Evolutionary conservation across 1,139 yeast species (phyloP).

Genomic region (Kodamaea fungicola): DNA sequence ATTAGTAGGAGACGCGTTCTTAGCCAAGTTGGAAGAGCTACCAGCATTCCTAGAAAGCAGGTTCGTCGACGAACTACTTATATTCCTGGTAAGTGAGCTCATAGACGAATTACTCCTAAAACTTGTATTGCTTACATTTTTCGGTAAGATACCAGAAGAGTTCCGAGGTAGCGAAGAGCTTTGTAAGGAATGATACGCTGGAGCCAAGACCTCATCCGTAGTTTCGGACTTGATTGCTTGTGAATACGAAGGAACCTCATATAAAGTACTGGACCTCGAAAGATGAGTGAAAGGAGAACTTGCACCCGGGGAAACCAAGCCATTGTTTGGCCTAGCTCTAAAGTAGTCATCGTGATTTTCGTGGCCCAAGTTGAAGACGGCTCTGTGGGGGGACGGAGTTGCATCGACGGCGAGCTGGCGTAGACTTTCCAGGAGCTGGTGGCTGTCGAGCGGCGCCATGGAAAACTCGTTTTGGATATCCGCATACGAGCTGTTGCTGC

Average conservation of each 20-base stretch:
- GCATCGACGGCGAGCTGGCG: slow-evolving; percentile 41
- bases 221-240: slow-evolving; percentile 61
- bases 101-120: slow-evolving; percentile 3
- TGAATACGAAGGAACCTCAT: slow-evolving; percentile 77
- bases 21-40: slow-evolving; percentile 29
- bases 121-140: slow-evolving; percentile 19
- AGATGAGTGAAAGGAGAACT: slow-evolving; percentile 54
- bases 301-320: slow-evolving; percentile 29
- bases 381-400: slow-evolving; percentile 21
- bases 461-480: slow-evolving; percentile 28
- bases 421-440: slow-evolving; percentile 50
- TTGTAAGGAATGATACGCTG: slow-evolving; percentile 43
- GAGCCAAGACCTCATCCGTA: slow-evolving; percentile 53
- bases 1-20: slow-evolving; percentile 26
- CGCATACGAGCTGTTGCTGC: slow-evolving; percentile 11
- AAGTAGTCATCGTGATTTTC: slow-evolving; percentile 15
- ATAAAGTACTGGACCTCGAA: slow-evolving; percentile 61
- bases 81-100: slow-evolving; percentile 8
- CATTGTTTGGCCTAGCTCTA: not conserved
- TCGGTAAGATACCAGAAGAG: slow-evolving; percentile 41
- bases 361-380: slow-evolving; percentile 44
- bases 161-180: slow-evolving; percentile 32
- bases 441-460: slow-evolving; percentile 42
- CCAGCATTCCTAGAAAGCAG: slow-evolving; percentile 2
- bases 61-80: slow-evolving; percentile 16